phyloP scores from a whole-genome alignment of 2,329 filamentous ascomycete species.

The Juglanconis juglandina region DNA sequence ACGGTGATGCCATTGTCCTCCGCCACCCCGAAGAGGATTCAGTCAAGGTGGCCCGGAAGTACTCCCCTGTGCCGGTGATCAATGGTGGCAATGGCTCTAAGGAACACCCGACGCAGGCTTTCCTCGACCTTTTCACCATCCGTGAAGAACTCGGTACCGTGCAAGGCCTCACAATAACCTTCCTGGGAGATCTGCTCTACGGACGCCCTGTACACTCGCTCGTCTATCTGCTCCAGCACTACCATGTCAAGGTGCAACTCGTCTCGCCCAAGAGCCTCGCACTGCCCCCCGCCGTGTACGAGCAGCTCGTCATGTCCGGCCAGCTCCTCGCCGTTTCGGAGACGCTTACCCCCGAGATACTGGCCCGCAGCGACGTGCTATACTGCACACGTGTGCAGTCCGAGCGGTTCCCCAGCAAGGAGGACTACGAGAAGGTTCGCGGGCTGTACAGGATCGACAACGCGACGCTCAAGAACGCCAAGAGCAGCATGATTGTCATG shows the following conservation, averaged over 20 bases:
- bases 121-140: conserved; percentile 97
- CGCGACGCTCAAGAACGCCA: conserved; percentile 82
- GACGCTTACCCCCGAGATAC: conserved; percentile 79
- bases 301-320: conserved; percentile 67
- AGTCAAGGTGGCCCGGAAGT: conserved; percentile 79
- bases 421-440: conserved; percentile 84
- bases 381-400: conserved; percentile 98
- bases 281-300: conserved; percentile 71
- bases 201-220: conserved; percentile 94
- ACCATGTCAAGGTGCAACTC: conserved; percentile 90
- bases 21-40: conserved; percentile 83
- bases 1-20: conserved; percentile 92
- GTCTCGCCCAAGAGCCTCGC: conserved; percentile 77
- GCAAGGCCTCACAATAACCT: conserved; percentile 92
- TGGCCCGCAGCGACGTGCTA: conserved; percentile 82
- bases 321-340: conserved; percentile 75
- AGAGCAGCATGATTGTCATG: conserved; percentile 90
- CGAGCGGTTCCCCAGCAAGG: conserved; percentile 81
- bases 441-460: conserved; percentile 88
- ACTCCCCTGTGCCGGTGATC: conserved; percentile 86
- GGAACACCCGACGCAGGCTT: conserved; percentile 96
- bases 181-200: conserved; percentile 88
- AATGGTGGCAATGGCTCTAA: conserved; percentile 95
- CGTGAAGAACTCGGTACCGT: conserved; percentile 95
- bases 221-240: conserved; percentile 89